Evolutionary conservation across 2,329 filamentous ascomycete genomes (phyloP).

Genomic region (Fusarium sp.): DNA sequence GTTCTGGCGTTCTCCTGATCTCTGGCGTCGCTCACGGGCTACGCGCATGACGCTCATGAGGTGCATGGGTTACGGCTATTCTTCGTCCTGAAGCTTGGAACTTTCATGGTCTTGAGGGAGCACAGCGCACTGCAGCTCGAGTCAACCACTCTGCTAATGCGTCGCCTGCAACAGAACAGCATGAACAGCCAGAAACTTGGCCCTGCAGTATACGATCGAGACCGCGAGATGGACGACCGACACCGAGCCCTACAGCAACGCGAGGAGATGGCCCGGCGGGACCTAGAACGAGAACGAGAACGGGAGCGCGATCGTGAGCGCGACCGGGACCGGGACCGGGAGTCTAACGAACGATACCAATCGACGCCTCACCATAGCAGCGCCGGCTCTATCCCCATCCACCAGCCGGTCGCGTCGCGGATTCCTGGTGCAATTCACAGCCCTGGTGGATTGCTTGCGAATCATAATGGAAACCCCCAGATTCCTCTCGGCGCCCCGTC

Average conservation of each 20-base stretch:
- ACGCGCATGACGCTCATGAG: conserved; percentile 6
- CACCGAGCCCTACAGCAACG: conserved; percentile 58
- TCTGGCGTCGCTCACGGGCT: conserved; percentile 23
- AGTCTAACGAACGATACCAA: conserved; percentile 72
- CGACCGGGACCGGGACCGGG: conserved; percentile 65
- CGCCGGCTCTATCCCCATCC: conserved; percentile 86
- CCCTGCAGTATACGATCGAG: conserved; percentile 57
- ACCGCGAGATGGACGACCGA: conserved; percentile 59
- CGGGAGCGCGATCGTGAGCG: conserved; percentile 70
- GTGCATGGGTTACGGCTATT: not conserved
- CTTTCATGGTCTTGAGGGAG: not conserved
- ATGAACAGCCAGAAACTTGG: conserved; percentile 60
- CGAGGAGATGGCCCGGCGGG: conserved; percentile 57
- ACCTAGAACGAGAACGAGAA: conserved; percentile 58
- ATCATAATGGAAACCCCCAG: conserved; percentile 69
- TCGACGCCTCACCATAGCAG: conserved; percentile 83
- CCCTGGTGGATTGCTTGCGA: conserved; percentile 85
- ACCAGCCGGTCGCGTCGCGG: conserved; percentile 90
- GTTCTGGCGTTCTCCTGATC: conserved; percentile 40
- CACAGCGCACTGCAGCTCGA: conserved; percentile 2
- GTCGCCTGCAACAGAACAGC: conserved; percentile 36
- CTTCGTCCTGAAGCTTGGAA: not conserved
- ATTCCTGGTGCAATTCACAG: conserved; percentile 86
- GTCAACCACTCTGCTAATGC: conserved; percentile 24
- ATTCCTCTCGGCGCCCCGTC: conserved; percentile 63